Conservation (phyloP, 352 stramenopile species). For the Globisporangium nagaii region DNA sequence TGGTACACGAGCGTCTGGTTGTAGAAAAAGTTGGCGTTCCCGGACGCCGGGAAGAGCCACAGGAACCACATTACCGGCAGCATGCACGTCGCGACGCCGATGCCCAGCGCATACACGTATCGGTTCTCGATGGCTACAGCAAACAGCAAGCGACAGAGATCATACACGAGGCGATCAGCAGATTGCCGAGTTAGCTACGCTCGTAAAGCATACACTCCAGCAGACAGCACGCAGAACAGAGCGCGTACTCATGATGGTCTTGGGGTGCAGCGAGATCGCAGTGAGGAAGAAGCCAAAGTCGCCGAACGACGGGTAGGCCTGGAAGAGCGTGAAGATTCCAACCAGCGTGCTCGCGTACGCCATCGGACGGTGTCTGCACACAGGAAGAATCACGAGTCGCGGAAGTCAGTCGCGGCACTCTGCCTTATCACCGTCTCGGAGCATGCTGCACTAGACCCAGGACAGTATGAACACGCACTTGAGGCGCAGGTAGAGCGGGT, state of each 20-base stretch:
- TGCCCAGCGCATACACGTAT: slow-evolving; percentile 64
- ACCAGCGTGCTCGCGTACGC: slow-evolving; percentile 59
- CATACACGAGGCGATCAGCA: not conserved
- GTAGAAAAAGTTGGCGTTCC: slow-evolving; percentile 89
- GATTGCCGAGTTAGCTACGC: not conserved
- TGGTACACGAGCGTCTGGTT: slow-evolving; percentile 86
- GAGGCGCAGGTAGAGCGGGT: slow-evolving; percentile 72
- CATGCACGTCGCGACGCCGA: slow-evolving; percentile 67
- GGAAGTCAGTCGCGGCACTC: too few relatives aligned
- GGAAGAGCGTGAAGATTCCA: slow-evolving; percentile 75
- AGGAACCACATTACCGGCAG: slow-evolving; percentile 84
- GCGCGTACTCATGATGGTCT: slow-evolving; percentile 67
- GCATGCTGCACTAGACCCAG: too few relatives aligned
- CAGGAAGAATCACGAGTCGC: not conserved
- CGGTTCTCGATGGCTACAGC: slow-evolving; percentile 66
- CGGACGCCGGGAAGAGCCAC: slow-evolving; percentile 80
- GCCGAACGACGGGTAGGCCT: slow-evolving; percentile 71
- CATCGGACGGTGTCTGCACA: slow-evolving; percentile 55
- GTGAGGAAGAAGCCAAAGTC: slow-evolving; percentile 80
- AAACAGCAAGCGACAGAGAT: not conserved
- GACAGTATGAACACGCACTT: slow-evolving; percentile 28
- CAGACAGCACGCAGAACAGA: not conserved
- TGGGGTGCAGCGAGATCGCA: slow-evolving; percentile 62
- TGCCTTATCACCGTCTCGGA: too few relatives aligned
- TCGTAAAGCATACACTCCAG: too few relatives aligned